Base-by-base conservation (phyloP, 2,329 filamentous ascomycete species). In the Corinectria fuckeliana region DNA sequence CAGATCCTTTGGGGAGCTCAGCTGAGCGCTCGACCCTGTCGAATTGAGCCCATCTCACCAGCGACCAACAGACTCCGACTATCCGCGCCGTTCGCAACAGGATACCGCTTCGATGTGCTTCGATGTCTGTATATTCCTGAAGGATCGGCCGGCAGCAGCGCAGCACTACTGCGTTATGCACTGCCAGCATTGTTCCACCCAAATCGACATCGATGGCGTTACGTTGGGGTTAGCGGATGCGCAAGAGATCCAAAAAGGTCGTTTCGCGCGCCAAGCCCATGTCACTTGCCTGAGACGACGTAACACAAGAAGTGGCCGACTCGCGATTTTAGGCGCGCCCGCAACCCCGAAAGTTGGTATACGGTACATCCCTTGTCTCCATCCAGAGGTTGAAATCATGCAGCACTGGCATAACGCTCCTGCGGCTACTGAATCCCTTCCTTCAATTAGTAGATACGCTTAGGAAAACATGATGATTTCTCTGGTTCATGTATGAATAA, bases 241-340 rank as follows among this genome's bases (percentile, higher is more conserved):
- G 50, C 50, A 58, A 44, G 42, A 32, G 44, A 44, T 53, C 50
- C 20, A 58, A 48, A 45, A 34, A 30, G 42, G 56, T 44, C 14
- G 48, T 58, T 42, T 45, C 55, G 55, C 56, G 55, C 56, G 34
- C 41, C 42, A 54, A 42, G 50, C 28, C n/a, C 50, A 42, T 52
- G 42, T 45, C 45, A 39, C 50, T 54, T 48, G 30, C 42, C 23
- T 47, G 21, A 20, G 39, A 41, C 56, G 36, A 58, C 50, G 56
- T 53, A 53, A 53, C 50, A 58, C 56, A 58, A 58, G 32, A 30
- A 26, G 36, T 23, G 26, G 41, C 18, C 42, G 53, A 58, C 56
- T 49, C 39, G 56, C 50, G 50, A 50, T 53, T 58, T 38, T 42
- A 53, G 44, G 47, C 50, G 49, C 50, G 36, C 50, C 39, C 39